Base-by-base conservation (phyloP, 2,329 filamentous ascomycete genomes). In the Aureobasidium sp. region DNA sequence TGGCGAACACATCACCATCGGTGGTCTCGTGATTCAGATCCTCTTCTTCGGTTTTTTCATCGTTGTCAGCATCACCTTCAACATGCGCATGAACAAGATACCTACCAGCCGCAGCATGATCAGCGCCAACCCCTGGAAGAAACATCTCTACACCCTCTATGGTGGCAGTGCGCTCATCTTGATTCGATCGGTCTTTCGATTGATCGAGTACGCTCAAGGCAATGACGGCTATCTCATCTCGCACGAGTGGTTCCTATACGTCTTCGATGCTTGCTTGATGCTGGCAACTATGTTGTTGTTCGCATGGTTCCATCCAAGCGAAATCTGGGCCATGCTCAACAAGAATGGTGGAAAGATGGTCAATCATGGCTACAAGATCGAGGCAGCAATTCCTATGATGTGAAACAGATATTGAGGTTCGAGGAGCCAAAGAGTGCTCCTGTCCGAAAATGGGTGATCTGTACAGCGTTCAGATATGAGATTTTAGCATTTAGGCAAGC, bases 31-130 rank as follows among this genome's bases (percentile, higher is more conserved):
- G 12, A 68, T 83, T 37, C 81, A 84, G 65, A 72, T 83, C 63
- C 51, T 75, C 59, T 79, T 80, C 66, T 83, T 83, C 68, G 71
- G 75, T 9, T 74, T 81, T 60, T 83, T 83, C 72, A 74, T 78
- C 64, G 24, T 72, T 32, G 62, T 67, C 26, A 69, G 66, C 12
- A 65, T 65, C 3, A 55, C 72, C 59, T 74, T 72, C 64, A 67
- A 74, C 57, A 46, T 65, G 2, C 66, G 71, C 15, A 63, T 72
- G 48, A 27, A 53, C 12, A 44, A 48, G 17, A 39, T 63, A 12
- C 70, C 70, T 2, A 71, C 67, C 2, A 46, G 46, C 41, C 34
- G 39, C 10, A 53, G 41, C 20, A 62, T 53, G 24, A 50, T 59
- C 44, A 13, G 46, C 20, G 43, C 62, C 15, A 55, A 74, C 34